Evolutionary conservation across 2,329 filamentous ascomycete species (phyloP).

Genomic region (Huntiella omanensis): DNA sequence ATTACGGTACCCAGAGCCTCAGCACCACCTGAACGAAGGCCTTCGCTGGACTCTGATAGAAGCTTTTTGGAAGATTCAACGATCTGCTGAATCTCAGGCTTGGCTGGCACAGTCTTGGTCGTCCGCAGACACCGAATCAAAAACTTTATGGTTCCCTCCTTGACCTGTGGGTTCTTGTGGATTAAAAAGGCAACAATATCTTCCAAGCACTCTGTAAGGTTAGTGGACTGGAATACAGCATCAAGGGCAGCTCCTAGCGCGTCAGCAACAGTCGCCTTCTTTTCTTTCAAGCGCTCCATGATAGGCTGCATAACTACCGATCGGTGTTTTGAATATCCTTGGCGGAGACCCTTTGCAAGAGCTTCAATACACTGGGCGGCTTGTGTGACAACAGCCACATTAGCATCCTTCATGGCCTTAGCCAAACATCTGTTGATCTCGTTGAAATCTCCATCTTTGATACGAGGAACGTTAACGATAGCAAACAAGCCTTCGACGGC

Average conservation of each 20-base stretch:
- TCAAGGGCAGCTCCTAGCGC: slow-evolving; percentile 76
- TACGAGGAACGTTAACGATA: slow-evolving; percentile 64
- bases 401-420: slow-evolving; percentile 98
- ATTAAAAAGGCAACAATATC: slow-evolving; percentile 69
- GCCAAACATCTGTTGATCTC: slow-evolving; percentile 71
- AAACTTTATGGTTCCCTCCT: slow-evolving; percentile 87
- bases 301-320: slow-evolving; percentile 68
- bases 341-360: slow-evolving; percentile 68
- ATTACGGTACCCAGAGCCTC: slow-evolving; percentile 87
- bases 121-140: slow-evolving; percentile 72
- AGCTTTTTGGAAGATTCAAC: slow-evolving; percentile 83
- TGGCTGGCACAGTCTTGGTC: slow-evolving; percentile 66
- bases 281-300: slow-evolving; percentile 92
- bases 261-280: slow-evolving; percentile 78
- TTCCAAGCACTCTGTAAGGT: slow-evolving; percentile 70
- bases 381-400: slow-evolving; percentile 81
- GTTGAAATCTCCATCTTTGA: slow-evolving; percentile 77
- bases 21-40: slow-evolving; percentile 69
- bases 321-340: slow-evolving; percentile 63
- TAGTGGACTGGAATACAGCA: slow-evolving; percentile 43
- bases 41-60: slow-evolving; percentile 73
- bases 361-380: slow-evolving; percentile 86
- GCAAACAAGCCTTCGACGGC: slow-evolving; percentile 66
- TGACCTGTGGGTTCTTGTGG: slow-evolving; percentile 96
- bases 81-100: slow-evolving; percentile 65